phyloP scores from a whole-genome alignment of 345 rosid species.

The Gossypium arboreum region DNA sequence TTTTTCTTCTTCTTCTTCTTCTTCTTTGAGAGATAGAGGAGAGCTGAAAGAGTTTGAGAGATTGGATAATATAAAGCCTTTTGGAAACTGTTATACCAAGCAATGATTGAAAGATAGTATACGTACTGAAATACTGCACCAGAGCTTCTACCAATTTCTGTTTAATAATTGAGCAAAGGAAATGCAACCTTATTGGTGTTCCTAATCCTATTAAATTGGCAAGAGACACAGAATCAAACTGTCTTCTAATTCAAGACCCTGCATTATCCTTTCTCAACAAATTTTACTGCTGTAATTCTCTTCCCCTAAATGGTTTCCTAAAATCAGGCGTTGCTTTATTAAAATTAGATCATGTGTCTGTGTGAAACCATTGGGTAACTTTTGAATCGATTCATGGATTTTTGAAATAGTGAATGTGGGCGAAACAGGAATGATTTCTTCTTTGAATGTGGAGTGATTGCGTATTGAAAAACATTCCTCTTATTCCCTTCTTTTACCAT shows the following conservation, averaged over 20 bases:
- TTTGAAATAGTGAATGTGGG: too few relatives aligned
- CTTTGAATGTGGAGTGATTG: too few relatives aligned
- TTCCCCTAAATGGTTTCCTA: too few relatives aligned
- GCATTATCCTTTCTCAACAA: not conserved
- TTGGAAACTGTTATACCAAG: not conserved
- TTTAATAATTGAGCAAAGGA: not conserved
- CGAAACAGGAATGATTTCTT: too few relatives aligned
- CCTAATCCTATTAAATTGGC: not conserved
- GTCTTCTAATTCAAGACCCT: too few relatives aligned
- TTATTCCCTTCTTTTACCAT: too few relatives aligned
- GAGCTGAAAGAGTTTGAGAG: not conserved
- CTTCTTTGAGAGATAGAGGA: not conserved
- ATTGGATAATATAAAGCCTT: not conserved
- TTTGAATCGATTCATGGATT: too few relatives aligned
- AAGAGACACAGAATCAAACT: too few relatives aligned
- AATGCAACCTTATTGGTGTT: not conserved
- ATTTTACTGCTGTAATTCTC: not conserved
- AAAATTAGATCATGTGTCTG: too few relatives aligned
- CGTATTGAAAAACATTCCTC: too few relatives aligned
- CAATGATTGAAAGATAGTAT: not conserved
- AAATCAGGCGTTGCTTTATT: too few relatives aligned
- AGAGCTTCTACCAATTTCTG: not conserved
- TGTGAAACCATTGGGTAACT: too few relatives aligned
- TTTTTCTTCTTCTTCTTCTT: conserved; percentile 23
- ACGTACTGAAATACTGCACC: not conserved